Evolutionary conservation across 2,329 filamentous ascomycete species (phyloP), one percentile per base, ranked within the genome.

Genomic region (Arthrocladium fulminans): DNA sequence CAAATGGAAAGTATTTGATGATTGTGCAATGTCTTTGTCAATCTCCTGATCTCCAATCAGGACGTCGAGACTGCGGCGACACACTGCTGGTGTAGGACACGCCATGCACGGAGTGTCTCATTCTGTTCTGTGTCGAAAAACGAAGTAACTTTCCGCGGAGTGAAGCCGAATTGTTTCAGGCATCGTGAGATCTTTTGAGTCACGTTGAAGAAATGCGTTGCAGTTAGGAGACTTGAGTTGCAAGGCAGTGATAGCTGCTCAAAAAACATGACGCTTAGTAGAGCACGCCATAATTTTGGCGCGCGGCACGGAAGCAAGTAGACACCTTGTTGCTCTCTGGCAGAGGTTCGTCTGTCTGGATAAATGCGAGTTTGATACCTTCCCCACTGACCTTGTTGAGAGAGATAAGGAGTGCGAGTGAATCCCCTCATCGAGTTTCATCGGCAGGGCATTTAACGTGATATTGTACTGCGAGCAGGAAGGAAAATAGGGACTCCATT

Each of bases 81-180:
- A 75, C 3, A 66, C 47, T 34, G 67, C 70, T 13, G 73, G 55
- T 2, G 72, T 3, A 76, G 60, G 45, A 76, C 61, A 54, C 75
- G 73, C 73, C 73, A 76, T 19, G 72, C 67, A 52, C 74, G 67
- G 3, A 76, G 59, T 2, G 51, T 61, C 32, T 35, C 32, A 35
- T 35, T 7, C 32, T n/a, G 4, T 35, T 35, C 32, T 7, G 32
- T 35, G 10, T 35, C 32, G 32, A 35, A 35, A n/a, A 35, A 15
- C 32, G n/a, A 35, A 35, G 6, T 7, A 15, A 35, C 7, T n/a
- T 35, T 9, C 6, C 32, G 32, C 13, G 32, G n/a, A 15, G 32
- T 15, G 17, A 35, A 35, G 6, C 32, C n/a, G 32, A 35, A 35
- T n/a, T 35, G 32, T 35, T 35, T n/a, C 6, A n/a, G 32, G 32